Base-by-base conservation (phyloP, 495 filamentous ascomycete species). In the Physcia stellaris region DNA sequence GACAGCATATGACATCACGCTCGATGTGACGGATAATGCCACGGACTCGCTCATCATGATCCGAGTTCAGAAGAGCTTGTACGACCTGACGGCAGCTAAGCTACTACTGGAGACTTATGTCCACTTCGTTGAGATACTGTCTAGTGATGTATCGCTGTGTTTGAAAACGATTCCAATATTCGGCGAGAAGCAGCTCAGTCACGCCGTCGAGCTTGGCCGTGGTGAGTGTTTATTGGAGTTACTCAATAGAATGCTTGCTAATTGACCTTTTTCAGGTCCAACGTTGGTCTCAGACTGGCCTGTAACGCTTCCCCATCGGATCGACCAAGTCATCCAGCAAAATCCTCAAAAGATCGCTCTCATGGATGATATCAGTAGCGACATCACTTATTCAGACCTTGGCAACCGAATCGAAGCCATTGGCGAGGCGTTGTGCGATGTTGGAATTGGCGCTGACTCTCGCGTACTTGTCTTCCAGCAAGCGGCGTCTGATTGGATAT, bases 401-500 rank as follows among this genome's bases (percentile, higher is more conserved):
- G 12, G 16, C 1, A 12, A 12, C 23, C 41, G 46, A 1, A 29
- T 46, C 6, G 40, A 51, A 10, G 42, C 37, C 26, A 46, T 51
- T 21, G 36, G 27, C 20, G 37, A 36, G 26, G 32, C 47, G 7
- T 24, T 51, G 4, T 27, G 12, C 5, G 38, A 37, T 3, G 46
- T 33, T 22, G 40, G 40, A n/a, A 21, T 45, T 12, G 27, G 28
- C 18, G 11, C 31, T 23, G 36, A 32, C 19, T 45, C 46, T 26
- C 36, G 41, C 9, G 38, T 49, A 12, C 21, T 23, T n/a, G 43
- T 40, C 15, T 47, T 39, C 20, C 35, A 43, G 18, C 20, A 47
- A 11, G 45, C 73, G 0, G 19, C 47, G 1, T 7, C 53, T 0
- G 58, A 72, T 27, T 71, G 60, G 62, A 47, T 68, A 10, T 61